Percentiles rank a stretch among this genome's conserved stretches.
Evolutionary conservation across 164 flowering plant genomes (phyloP).

Genomic region (Liquidambar formosana): DNA sequence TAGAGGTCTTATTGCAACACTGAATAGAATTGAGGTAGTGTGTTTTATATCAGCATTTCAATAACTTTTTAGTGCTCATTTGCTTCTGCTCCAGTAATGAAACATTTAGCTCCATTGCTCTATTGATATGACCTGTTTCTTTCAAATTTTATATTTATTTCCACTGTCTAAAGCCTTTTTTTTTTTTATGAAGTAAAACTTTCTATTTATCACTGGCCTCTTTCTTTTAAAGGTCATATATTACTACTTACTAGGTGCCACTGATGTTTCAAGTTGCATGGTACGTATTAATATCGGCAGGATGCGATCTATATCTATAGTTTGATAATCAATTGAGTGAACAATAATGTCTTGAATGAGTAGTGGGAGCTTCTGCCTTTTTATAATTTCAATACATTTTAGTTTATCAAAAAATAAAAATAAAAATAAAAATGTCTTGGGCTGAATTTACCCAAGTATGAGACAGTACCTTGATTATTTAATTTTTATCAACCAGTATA

Average conservation of each 20-base stretch:
- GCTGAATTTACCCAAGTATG: too few relatives aligned
- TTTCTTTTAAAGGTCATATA: background rate
- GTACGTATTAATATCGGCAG: too few relatives aligned
- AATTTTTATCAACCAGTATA: too few relatives aligned
- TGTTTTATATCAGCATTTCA: background rate
- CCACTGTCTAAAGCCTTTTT: background rate
- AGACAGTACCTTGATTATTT: too few relatives aligned
- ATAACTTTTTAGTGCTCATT: conserved; percentile 1
- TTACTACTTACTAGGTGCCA: background rate
- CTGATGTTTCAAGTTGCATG: background rate
- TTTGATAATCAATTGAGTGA: too few relatives aligned
- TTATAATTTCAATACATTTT: too few relatives aligned
- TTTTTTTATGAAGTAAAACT: too few relatives aligned
- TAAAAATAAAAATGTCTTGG: too few relatives aligned
- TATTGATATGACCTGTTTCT: background rate
- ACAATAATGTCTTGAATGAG: too few relatives aligned
- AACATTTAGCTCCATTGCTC: background rate
- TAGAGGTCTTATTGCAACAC: conserved; percentile 87
- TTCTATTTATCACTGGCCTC: background rate
- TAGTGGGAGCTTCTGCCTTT: too few relatives aligned
- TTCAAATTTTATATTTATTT: background rate
- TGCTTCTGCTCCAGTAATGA: background rate
- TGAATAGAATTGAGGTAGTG: conserved; percentile 70
- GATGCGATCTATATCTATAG: too few relatives aligned
- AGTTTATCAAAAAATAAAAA: too few relatives aligned